Conservation (phyloP, 1,284 basidiomycete species). For the Moniliella sp. region DNA sequence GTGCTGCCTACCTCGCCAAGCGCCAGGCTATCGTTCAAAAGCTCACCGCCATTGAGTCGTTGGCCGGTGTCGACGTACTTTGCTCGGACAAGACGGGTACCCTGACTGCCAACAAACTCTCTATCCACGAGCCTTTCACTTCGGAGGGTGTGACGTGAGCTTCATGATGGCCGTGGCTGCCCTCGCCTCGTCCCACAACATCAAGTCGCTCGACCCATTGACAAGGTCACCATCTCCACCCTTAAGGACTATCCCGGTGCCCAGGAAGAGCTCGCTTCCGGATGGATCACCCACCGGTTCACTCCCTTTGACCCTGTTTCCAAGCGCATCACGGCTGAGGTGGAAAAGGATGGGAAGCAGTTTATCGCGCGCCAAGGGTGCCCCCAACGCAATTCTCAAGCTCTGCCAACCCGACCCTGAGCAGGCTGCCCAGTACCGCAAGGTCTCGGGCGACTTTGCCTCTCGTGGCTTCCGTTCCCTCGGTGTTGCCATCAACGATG, state of each 20-base stretch:
- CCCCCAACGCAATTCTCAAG: conserved; percentile 42
- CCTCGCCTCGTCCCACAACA: conserved; percentile 42
- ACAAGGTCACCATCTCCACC: conserved; percentile 42
- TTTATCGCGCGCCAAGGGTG: conserved; percentile 42
- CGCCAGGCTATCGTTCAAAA: conserved; percentile 45
- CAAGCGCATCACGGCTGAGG: conserved; percentile 43
- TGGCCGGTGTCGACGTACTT: conserved; percentile 43
- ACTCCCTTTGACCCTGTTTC: conserved; percentile 43
- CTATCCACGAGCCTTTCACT: conserved; percentile 40
- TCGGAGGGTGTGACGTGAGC: conserved; percentile 37
- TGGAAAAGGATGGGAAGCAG: conserved; percentile 39
- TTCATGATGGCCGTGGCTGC: conserved; percentile 41
- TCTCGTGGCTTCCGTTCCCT: conserved; percentile 41
- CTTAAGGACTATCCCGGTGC: conserved; percentile 42
- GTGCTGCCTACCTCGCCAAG: conserved; percentile 42
- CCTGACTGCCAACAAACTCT: conserved; percentile 44
- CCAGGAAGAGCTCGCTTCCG: conserved; percentile 38
- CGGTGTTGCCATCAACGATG: conserved; percentile 41
- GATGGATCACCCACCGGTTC: conserved; percentile 42
- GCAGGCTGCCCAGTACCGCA: conserved; percentile 37
- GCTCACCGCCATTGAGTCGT: conserved; percentile 43
- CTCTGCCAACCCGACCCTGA: conserved; percentile 36
- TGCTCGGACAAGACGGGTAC: conserved; percentile 45
- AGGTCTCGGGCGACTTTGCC: conserved; percentile 38
- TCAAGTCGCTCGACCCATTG: conserved; percentile 42